These are phyloP conservation scores for Paecilomyces variotii DNA, from an alignment of 2,329 filamentous ascomycete species.

Conservation along the genomic window DNA sequence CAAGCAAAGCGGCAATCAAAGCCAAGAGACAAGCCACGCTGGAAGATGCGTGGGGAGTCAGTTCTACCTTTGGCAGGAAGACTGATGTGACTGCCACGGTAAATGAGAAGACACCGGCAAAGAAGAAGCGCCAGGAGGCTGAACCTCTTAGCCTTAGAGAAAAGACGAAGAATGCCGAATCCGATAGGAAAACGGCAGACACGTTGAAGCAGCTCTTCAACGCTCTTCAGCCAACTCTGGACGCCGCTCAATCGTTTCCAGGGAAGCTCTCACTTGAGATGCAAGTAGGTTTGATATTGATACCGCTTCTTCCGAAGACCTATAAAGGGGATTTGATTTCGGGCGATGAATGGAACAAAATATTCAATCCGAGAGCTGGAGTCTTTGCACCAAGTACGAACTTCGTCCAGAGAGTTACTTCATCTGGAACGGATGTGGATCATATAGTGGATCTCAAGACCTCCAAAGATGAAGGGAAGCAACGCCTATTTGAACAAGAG, in stretches of 20 bases:
- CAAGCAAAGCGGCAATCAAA: slow-evolving; percentile 10
- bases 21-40: slow-evolving; percentile 20
- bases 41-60: slow-evolving; percentile 20
- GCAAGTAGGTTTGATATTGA: slow-evolving; percentile 28
- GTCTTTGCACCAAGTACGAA: slow-evolving; percentile 19
- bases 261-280: slow-evolving; percentile 28
- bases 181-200: slow-evolving; percentile 2
- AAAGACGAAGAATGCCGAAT: background rate
- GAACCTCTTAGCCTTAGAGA: background rate
- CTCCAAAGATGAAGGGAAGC: slow-evolving; percentile 9
- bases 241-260: slow-evolving; percentile 25
- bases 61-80: background rate
- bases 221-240: slow-evolving; percentile 22
- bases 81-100: background rate
- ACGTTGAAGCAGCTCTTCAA: slow-evolving; percentile 19
- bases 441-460: slow-evolving; percentile 27
- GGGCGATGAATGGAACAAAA: slow-evolving; percentile 18
- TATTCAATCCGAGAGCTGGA: slow-evolving; percentile 24
- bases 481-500: slow-evolving; percentile 19
- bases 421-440: slow-evolving; percentile 33
- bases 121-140: background rate
- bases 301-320: slow-evolving; percentile 18
- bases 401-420: slow-evolving; percentile 32
- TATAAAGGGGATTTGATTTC: slow-evolving; percentile 10
- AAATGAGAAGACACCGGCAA: background rate